Conservation (phyloP, 345 rosid genomes). For the Arabidopsis suecica region DNA sequence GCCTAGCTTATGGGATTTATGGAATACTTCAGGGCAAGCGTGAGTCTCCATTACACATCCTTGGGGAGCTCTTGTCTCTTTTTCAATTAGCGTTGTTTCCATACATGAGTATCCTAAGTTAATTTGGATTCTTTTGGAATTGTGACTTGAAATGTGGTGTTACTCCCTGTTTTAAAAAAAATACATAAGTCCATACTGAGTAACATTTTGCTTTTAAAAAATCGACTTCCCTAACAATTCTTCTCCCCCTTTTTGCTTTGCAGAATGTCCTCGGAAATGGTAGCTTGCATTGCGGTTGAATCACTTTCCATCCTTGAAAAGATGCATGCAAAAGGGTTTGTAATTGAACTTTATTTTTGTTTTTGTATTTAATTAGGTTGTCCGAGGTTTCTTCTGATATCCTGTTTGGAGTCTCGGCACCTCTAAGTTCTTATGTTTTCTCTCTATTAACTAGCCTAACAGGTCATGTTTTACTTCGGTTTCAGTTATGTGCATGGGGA, state of each 20-base stretch:
- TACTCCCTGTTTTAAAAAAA: not conserved
- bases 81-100: not conserved
- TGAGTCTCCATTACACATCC: constrained; percentile 54
- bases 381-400: constrained; percentile 15
- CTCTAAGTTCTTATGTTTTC: constrained; percentile 20
- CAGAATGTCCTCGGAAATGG: constrained; percentile 98
- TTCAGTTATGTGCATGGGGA: constrained; percentile 95
- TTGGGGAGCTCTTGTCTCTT: constrained; percentile 10
- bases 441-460: constrained; percentile 30
- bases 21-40: constrained; percentile 96
- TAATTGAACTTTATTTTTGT: constrained; percentile 20
- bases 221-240: constrained; percentile 26
- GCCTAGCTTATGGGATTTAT: constrained; percentile 98
- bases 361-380: constrained; percentile 11
- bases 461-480: constrained; percentile 32
- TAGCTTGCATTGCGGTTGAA: constrained; percentile 95
- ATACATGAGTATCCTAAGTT: not conserved
- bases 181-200: not conserved
- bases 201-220: not conserved
- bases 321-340: constrained; percentile 94
- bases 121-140: constrained; percentile 3
- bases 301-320: constrained; percentile 89
- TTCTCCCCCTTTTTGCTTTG: constrained; percentile 25
- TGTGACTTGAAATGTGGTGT: constrained; percentile 7
- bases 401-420: constrained; percentile 8